These are phyloP conservation scores for Asterophora lycoperdoides DNA, from an alignment of 768 basidiomycete genomes.

Conservation along the genomic window DNA sequence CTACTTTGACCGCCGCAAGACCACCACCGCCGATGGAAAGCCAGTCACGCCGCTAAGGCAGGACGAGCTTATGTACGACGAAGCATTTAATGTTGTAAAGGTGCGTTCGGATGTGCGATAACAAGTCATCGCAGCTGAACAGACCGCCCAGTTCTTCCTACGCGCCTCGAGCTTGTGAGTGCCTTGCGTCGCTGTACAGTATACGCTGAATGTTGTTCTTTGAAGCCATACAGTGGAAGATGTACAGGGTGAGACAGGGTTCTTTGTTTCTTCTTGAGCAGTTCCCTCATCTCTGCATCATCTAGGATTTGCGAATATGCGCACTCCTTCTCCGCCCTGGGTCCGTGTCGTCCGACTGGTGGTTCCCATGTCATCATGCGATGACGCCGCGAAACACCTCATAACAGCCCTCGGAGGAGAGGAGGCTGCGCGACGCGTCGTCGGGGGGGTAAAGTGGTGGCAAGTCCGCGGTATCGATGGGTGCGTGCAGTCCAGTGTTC, in stretches of 20 bases:
- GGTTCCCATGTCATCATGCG: slow-evolving; percentile 73
- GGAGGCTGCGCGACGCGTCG: slow-evolving; percentile 58
- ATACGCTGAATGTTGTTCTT: background rate
- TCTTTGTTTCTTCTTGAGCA: background rate
- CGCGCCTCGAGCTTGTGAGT: slow-evolving; percentile 60
- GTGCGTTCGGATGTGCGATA: slow-evolving; percentile 29
- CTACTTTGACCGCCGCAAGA: slow-evolving; percentile 66
- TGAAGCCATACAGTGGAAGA: slow-evolving; percentile 81
- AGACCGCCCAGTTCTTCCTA: slow-evolving; percentile 59
- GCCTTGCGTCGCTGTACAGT: background rate
- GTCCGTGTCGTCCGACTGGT: slow-evolving; percentile 66
- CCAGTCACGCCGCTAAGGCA: slow-evolving; percentile 50
- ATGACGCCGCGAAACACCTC: slow-evolving; percentile 67
- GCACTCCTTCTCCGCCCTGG: slow-evolving; percentile 83
- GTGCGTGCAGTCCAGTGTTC: slow-evolving; percentile 32
- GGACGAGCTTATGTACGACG: slow-evolving; percentile 79
- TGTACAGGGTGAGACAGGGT: slow-evolving; percentile 47
- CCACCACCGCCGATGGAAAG: slow-evolving; percentile 32
- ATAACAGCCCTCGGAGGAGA: slow-evolving; percentile 85
- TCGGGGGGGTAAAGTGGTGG: slow-evolving; percentile 97
- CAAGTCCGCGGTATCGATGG: slow-evolving; percentile 84
- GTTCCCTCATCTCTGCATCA: background rate
- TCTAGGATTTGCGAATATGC: slow-evolving; percentile 67
- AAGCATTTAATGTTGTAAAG: slow-evolving; percentile 74
- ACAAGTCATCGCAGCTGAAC: slow-evolving; percentile 1